These are phyloP conservation scores for Rhizopogon roseolus DNA, from an alignment of 768 basidiomycete species.

Conservation along the genomic window DNA sequence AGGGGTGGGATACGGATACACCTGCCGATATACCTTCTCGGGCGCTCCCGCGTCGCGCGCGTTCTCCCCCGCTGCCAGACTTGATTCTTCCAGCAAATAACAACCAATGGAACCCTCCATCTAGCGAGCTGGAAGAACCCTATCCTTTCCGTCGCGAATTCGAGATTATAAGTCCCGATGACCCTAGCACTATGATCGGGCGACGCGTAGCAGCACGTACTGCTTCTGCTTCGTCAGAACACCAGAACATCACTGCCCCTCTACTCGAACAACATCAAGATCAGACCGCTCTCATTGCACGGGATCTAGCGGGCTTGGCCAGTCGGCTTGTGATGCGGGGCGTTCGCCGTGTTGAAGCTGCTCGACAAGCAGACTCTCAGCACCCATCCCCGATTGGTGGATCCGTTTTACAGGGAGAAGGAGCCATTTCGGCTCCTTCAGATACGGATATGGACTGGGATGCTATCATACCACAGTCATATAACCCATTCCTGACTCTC, in stretches of 20 bases:
- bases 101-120: neutral
- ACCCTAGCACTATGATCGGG: conserved; percentile 29
- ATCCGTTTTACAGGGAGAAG: neutral
- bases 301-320: conserved; percentile 28
- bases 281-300: conserved; percentile 27
- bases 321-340: conserved; percentile 18
- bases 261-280: conserved; percentile 24
- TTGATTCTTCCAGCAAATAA: conserved; percentile 15
- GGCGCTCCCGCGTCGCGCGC: conserved; percentile 12
- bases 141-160: conserved; percentile 14
- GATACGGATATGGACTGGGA: conserved; percentile 1
- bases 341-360: conserved; percentile 18
- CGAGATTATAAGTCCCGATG: conserved; percentile 18
- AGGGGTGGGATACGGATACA: conserved; percentile 16
- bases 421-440: neutral
- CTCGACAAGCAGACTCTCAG: conserved; percentile 3
- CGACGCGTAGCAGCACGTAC: conserved; percentile 29
- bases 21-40: conserved; percentile 3
- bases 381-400: neutral
- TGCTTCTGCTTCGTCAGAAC: conserved; percentile 11
- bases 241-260: conserved; percentile 13
- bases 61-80: conserved; percentile 27
- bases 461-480: neutral
- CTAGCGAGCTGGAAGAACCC: conserved; percentile 8
- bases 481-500: neutral